Conservation (phyloP, 140 eudicot genomes). For the Anethum foeniculum region DNA sequence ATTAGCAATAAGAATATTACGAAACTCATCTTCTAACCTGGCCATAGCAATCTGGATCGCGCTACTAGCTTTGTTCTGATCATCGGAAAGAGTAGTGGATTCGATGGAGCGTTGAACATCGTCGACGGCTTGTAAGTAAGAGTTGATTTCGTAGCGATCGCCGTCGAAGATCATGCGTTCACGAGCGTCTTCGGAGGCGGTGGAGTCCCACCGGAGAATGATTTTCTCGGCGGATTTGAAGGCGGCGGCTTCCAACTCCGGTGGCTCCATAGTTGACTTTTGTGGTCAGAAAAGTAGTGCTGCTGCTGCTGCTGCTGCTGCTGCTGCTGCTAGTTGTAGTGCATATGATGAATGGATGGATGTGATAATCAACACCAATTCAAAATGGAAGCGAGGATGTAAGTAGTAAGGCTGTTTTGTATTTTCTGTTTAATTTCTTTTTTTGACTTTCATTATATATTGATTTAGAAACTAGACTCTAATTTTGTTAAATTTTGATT, state of each 20-base stretch:
- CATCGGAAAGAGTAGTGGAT: slow-evolving; percentile 33
- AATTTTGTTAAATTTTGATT: no score
- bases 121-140: slow-evolving; percentile 69
- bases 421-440: background rate
- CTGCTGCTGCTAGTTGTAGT: background rate
- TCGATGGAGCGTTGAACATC: slow-evolving; percentile 54
- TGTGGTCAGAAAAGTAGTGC: slow-evolving; percentile 1
- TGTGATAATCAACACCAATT: background rate
- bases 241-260: slow-evolving; percentile 25
- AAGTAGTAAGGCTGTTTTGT: background rate
- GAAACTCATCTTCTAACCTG: slow-evolving; percentile 80
- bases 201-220: slow-evolving; percentile 83
- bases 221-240: slow-evolving; percentile 54
- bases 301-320: background rate
- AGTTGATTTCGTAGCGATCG: slow-evolving; percentile 59
- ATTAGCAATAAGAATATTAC: slow-evolving; percentile 45
- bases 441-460: no score
- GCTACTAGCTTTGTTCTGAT: slow-evolving; percentile 28
- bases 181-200: slow-evolving; percentile 53
- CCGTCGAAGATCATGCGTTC: slow-evolving; percentile 58
- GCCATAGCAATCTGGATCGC: slow-evolving; percentile 87
- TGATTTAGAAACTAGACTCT: no score
- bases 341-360: background rate
- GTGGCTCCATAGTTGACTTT: slow-evolving; percentile 39
- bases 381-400: background rate